Percentiles rank a stretch among this genome's conserved stretches.
phyloP scores from a whole-genome alignment of 306 rosid genomes.

The Cicer judaicum region DNA sequence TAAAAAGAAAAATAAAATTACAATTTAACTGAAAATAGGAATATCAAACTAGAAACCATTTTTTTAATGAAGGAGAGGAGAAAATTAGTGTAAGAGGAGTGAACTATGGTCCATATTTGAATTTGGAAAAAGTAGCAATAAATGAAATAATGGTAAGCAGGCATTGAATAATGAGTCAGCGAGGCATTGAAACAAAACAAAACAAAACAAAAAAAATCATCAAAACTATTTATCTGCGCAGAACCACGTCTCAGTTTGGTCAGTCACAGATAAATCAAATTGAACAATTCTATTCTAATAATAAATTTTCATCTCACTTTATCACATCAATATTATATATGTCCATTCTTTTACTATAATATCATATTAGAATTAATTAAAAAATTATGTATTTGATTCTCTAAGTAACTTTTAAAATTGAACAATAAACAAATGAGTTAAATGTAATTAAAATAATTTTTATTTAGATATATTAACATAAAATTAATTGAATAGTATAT shows the following conservation, averaged over 20 bases:
- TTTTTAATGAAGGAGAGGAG: too few relatives aligned
- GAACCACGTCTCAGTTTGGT: constrained; percentile 19
- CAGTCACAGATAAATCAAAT: constrained; percentile 4
- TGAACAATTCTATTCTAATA: constrained; percentile 2
- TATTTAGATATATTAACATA: too few relatives aligned
- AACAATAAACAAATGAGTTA: too few relatives aligned
- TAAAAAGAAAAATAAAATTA: too few relatives aligned
- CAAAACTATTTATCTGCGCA: constrained; percentile 14
- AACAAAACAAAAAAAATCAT: neutral
- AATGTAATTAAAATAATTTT: too few relatives aligned
- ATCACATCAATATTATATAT: constrained; percentile 8
- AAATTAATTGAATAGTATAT: too few relatives aligned
- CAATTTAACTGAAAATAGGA: too few relatives aligned
- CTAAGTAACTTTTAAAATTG: too few relatives aligned
- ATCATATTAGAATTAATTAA: neutral
- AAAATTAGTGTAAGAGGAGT: too few relatives aligned
- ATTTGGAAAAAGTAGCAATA: constrained; percentile 49
- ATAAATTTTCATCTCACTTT: neutral
- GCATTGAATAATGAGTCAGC: constrained; percentile 67
- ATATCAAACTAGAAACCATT: too few relatives aligned
- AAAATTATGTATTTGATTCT: neutral
- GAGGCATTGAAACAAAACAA: constrained; percentile 50
- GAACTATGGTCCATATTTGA: constrained; percentile 45
- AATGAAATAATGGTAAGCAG: constrained; percentile 48
- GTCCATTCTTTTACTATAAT: neutral